Conservation (phyloP, 805 yeast genomes). For the Candida cerambycidarum region DNA sequence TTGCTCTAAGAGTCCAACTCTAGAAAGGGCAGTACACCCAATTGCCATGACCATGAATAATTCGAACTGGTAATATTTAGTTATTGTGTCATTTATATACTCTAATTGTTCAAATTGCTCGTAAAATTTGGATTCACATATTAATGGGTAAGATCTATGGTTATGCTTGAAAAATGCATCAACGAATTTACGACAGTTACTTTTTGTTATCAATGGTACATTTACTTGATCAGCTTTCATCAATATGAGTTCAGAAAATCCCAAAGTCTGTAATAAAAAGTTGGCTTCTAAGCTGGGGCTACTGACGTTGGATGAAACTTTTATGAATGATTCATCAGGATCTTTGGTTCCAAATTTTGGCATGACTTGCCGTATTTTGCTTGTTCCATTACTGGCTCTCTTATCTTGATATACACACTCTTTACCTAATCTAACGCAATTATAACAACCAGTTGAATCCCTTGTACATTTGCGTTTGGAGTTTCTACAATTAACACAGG, state of each 20-base stretch:
- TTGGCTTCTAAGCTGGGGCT: constrained; percentile 17
- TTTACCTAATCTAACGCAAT: constrained; percentile 1
- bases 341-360: constrained; percentile 23
- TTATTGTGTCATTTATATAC: constrained; percentile 18
- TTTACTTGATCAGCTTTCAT: constrained; percentile 11
- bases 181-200: constrained; percentile 34
- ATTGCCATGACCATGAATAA: constrained; percentile 53
- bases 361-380: constrained; percentile 20
- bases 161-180: constrained; percentile 47
- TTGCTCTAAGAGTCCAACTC: constrained; percentile 19
- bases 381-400: not conserved
- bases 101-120: constrained; percentile 28
- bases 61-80: constrained; percentile 46
- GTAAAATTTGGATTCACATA: constrained; percentile 38
- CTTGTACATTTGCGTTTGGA: constrained; percentile 9
- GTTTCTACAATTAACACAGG: constrained; percentile 7
- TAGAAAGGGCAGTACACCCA: constrained; percentile 50
- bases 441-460: constrained; percentile 9
- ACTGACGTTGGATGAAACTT: constrained; percentile 1
- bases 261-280: constrained; percentile 16
- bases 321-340: constrained; percentile 15
- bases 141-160: constrained; percentile 44
- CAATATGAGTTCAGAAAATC: constrained; percentile 16
- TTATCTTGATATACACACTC: constrained; percentile 4
- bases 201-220: constrained; percentile 21